A percentile compares a stretch with the other conserved stretches of the same genome.
Evolutionary conservation across 1,284 basidiomycete genomes (phyloP).

Genomic region (Xerocomus amazonicus): DNA sequence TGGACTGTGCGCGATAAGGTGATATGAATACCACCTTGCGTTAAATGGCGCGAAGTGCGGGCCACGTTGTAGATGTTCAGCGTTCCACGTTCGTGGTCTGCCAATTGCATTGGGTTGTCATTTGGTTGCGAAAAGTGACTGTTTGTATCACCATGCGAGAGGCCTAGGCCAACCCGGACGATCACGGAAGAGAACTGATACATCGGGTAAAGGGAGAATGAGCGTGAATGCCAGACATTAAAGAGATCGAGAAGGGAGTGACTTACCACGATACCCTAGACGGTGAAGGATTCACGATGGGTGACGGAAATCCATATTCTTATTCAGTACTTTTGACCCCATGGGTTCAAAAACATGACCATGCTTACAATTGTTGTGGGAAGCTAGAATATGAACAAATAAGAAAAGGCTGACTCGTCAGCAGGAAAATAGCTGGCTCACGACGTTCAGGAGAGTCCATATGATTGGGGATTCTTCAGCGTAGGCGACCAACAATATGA

Average conservation of each 20-base stretch:
- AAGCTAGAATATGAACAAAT: slow-evolving; percentile 4
- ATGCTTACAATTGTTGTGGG: slow-evolving; percentile 16
- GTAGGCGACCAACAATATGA: slow-evolving; percentile 12
- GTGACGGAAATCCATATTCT: no score
- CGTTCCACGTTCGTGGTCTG: background rate
- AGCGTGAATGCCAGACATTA: background rate
- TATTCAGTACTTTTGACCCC: background rate
- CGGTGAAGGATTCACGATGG: background rate
- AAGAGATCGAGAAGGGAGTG: background rate
- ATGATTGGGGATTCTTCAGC: slow-evolving; percentile 8
- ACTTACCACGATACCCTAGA: slow-evolving; percentile 19
- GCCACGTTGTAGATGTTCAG: background rate
- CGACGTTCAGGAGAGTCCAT: slow-evolving; percentile 13
- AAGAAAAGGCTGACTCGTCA: background rate
- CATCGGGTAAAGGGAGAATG: background rate
- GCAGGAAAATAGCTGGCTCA: background rate
- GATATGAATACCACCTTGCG: background rate
- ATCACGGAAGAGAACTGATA: slow-evolving; percentile 10
- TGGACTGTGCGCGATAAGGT: slow-evolving; percentile 1
- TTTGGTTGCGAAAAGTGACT: background rate
- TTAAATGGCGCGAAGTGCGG: background rate
- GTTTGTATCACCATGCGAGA: slow-evolving; percentile 4
- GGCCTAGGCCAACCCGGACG: slow-evolving; percentile 16
- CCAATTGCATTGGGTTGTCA: background rate
- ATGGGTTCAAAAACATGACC: background rate